Conservation (phyloP, 148 eudicot genomes). For the Fagopyrum tataricum region DNA sequence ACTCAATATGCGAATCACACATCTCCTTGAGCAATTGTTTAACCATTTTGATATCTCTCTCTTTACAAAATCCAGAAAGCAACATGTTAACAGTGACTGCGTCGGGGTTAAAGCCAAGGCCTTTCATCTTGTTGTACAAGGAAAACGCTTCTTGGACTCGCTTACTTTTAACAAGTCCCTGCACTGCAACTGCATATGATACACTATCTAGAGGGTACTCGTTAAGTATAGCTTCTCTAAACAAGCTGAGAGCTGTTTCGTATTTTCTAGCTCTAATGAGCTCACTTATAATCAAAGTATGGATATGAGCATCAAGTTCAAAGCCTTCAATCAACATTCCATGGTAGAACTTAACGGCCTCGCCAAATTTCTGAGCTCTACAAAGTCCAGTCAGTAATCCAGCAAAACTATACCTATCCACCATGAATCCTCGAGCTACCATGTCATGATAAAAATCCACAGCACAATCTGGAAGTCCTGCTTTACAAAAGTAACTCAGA, state of each 20-base stretch:
- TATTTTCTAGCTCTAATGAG: conserved; percentile 31
- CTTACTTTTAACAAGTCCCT: conserved; percentile 34
- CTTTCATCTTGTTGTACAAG: conserved; percentile 41
- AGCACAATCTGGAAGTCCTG: conserved; percentile 39
- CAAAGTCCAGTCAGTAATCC: conserved; percentile 37
- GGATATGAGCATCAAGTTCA: conserved; percentile 36
- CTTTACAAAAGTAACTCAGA: conserved; percentile 42
- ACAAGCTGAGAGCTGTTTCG: conserved; percentile 29
- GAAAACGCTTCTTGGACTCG: conserved; percentile 30
- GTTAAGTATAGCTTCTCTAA: conserved; percentile 24
- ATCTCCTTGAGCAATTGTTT: conserved; percentile 31
- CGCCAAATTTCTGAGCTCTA: conserved; percentile 21
- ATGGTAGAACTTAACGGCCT: conserved; percentile 38
- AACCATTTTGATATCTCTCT: conserved; percentile 27
- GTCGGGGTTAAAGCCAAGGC: conserved; percentile 32
- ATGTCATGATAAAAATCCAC: conserved; percentile 39
- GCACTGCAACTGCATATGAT: conserved; percentile 34
- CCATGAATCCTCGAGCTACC: conserved; percentile 28
- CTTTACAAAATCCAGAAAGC: conserved; percentile 35
- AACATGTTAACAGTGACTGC: conserved; percentile 27
- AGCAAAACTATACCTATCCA: conserved; percentile 44
- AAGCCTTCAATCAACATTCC: conserved; percentile 22
- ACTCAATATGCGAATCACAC: conserved; percentile 25
- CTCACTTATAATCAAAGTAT: conserved; percentile 29
- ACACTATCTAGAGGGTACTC: conserved; percentile 36